phyloP scores from a whole-genome alignment of 257 asterid species.

The Solanum lycopersicoides region DNA sequence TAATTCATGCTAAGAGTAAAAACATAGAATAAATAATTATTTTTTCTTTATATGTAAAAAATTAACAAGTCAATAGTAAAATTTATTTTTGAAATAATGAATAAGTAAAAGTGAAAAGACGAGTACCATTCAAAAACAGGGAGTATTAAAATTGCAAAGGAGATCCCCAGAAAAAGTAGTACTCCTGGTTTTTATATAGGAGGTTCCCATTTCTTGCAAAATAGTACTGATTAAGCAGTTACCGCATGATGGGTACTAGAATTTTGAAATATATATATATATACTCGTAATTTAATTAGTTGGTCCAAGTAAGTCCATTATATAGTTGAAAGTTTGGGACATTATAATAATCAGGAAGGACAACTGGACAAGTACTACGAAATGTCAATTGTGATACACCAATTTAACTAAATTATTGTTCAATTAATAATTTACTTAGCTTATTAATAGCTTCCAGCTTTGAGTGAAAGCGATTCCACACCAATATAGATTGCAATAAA shows the following conservation, averaged over 20 bases:
- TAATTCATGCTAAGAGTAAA: too few relatives aligned
- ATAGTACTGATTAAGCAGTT: not conserved
- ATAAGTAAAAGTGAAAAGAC: not conserved
- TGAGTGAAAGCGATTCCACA: not conserved
- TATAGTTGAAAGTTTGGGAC: not conserved
- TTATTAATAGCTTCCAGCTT: not conserved
- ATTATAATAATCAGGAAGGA: not conserved
- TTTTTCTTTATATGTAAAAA: too few relatives aligned
- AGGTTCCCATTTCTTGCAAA: not conserved
- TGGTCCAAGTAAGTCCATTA: not conserved
- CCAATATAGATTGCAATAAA: not conserved
- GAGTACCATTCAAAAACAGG: too few relatives aligned
- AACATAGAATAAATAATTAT: too few relatives aligned
- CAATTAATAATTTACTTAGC: not conserved
- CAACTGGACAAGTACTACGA: not conserved
- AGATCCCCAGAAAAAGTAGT: not conserved
- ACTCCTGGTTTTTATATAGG: not conserved
- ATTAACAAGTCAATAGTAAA: not conserved
- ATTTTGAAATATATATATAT: too few relatives aligned
- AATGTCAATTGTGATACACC: not conserved
- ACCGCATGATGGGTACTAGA: not conserved
- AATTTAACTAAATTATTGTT: not conserved
- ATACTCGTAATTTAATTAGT: not conserved
- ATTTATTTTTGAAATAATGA: too few relatives aligned
- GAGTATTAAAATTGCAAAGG: not conserved